Base-by-base conservation (phyloP, 2,329 filamentous ascomycete genomes). In the Tolypocladium endophyticum region DNA sequence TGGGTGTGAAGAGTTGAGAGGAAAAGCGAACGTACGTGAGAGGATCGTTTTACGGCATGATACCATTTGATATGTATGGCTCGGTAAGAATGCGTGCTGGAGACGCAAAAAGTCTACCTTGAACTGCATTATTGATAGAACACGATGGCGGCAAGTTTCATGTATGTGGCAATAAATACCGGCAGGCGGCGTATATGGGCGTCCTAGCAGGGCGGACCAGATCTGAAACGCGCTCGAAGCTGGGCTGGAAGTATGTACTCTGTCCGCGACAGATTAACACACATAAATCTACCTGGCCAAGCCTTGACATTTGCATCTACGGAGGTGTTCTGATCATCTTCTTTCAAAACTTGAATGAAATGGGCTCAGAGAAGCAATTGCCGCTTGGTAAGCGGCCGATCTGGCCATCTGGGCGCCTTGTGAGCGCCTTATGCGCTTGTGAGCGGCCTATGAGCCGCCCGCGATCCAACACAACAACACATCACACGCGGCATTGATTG, bases 1-100 rank as follows among this genome's bases (percentile, higher is more conserved):
- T 28, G 47, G 18, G 23, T 11, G 28, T 71, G 63, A 69, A 56
- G 56, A 58, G 30, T 36, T 23, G 50, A 54, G 30, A 36, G 30
- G 20, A 35, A 33, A 23, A 20, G 9, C 50, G 30, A 35, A 6
- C 35, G 30, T 35, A n/a, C 5, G 23, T 33, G n/a, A 12, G 28
- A 20, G 47, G 3, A 18, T 12, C 9, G 1, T 20, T 20, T 52
- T 3, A 50, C 16, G 30, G 18, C 50, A 57, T 33, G 55, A 56
- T 56, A 45, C n/a, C 55, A 45, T 18, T 35, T 9, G 39, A 23
- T n/a, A 20, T 35, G 28, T 8, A 38, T 33, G 8, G 20, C 20
- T 16, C 11, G 50, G 30, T 20, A 36, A 35, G 20, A 18, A n/a
- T 36, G 50, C 30, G 50, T 36, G 30, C 30, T 16, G 50, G 50